A percentile compares a stretch with the other conserved stretches of the same genome.
These are phyloP conservation scores for Aspergillus bertholletiae DNA, from an alignment of 495 filamentous ascomycete species.

Conservation along the genomic window DNA sequence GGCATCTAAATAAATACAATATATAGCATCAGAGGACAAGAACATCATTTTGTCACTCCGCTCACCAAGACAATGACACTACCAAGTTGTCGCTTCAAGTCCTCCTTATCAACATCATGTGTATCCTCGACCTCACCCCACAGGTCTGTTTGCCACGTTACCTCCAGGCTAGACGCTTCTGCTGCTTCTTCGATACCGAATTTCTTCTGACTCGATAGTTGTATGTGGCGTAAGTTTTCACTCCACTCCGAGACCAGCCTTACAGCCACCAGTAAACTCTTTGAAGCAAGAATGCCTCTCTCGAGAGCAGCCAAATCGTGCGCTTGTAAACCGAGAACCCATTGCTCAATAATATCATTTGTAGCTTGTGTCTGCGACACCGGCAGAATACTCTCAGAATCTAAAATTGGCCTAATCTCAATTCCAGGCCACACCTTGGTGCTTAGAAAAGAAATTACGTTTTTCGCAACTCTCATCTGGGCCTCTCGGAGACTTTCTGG, in stretches of 20 bases:
- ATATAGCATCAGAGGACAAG: neutral
- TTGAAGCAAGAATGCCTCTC: conserved; percentile 74
- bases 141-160: conserved; percentile 81
- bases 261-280: conserved; percentile 76
- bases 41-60: conserved; percentile 33
- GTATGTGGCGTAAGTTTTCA: conserved; percentile 54
- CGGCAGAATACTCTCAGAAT: conserved; percentile 69
- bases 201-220: conserved; percentile 27
- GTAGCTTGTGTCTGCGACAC: conserved; percentile 65
- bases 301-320: conserved; percentile 88
- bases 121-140: conserved; percentile 99
- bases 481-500: conserved; percentile 60
- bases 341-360: conserved; percentile 69
- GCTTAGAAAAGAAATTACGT: conserved; percentile 67
- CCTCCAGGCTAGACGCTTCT: conserved; percentile 74
- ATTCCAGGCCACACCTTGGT: conserved; percentile 82
- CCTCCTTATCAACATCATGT: conserved; percentile 94
- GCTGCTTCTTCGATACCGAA: conserved; percentile 65
- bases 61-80: conserved; percentile 77
- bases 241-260: conserved; percentile 87
- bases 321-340: conserved; percentile 66
- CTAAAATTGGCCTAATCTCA: conserved; percentile 70
- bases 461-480: conserved; percentile 63
- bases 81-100: conserved; percentile 82
- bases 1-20: neutral